These are phyloP conservation scores for Kuraishia cidri DNA, from an alignment of 805 yeast genomes.

Conservation along the genomic window DNA sequence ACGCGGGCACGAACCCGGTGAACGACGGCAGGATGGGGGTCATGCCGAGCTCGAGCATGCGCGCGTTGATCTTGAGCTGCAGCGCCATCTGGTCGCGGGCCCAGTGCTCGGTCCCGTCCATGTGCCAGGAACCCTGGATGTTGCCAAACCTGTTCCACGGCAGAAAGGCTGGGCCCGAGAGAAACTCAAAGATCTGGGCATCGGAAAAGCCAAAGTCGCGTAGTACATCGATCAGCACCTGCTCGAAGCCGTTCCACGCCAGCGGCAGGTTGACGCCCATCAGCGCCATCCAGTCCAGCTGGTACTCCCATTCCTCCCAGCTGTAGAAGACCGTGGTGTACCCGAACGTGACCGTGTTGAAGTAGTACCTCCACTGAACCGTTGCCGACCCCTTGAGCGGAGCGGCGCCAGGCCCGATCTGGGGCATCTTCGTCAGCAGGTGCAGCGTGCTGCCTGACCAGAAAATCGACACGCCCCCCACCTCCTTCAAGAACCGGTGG, in stretches of 20 bases:
- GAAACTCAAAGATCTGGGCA: conserved; percentile 2
- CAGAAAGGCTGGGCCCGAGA: conserved; percentile 5
- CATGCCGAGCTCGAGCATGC: conserved; percentile 6
- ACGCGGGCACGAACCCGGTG: conserved; percentile 5
- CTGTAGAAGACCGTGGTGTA: conserved; percentile 6
- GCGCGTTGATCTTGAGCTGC: conserved; percentile 2
- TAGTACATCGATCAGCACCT: conserved; percentile 4
- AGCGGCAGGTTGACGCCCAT: conserved; percentile 5
- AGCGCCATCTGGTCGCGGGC: conserved; percentile 4
- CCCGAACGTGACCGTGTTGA: conserved; percentile 6
- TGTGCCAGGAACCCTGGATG: conserved; percentile 6
- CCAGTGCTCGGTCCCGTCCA: conserved; percentile 3
- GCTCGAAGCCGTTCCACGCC: conserved; percentile 6
- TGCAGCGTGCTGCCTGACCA: conserved; percentile 4
- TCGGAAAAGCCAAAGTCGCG: conserved; percentile 3
- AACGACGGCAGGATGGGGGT: conserved; percentile 6
- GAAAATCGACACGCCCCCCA: conserved; percentile 3
- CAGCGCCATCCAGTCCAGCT: conserved; percentile 6
- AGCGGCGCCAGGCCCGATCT: background rate
- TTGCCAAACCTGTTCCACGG: conserved; percentile 6
- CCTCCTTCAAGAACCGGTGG: conserved; percentile 4
- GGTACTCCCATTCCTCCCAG: conserved; percentile 7
- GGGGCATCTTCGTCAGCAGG: conserved; percentile 2
- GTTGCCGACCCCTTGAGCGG: conserved; percentile 1
- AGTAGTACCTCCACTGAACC: conserved; percentile 3